A percentile compares a stretch with the other conserved stretches of the same genome.
Evolutionary conservation across 2,329 filamentous ascomycete species (phyloP).

Genomic region (Aspergillus aculeatus): DNA sequence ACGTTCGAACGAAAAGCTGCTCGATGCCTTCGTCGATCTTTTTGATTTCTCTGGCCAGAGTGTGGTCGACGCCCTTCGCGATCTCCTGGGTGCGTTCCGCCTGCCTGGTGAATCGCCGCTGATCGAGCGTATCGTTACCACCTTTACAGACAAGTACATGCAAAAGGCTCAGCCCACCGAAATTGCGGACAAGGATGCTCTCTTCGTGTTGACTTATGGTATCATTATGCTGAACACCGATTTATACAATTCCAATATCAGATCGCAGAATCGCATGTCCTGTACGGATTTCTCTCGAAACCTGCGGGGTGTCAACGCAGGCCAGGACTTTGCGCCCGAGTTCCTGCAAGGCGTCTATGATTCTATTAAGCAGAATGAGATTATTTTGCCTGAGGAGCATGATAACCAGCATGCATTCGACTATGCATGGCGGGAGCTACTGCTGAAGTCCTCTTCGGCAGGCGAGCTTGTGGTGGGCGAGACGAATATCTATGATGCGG

Average conservation of each 20-base stretch:
- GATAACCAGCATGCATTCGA: constrained; percentile 96
- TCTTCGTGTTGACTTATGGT: constrained; percentile 89
- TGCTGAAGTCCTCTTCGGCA: constrained; percentile 77
- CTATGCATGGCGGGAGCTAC: constrained; percentile 92
- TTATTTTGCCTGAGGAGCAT: constrained; percentile 94
- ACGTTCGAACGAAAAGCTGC: constrained; percentile 77
- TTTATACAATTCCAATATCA: constrained; percentile 88
- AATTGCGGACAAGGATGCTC: constrained; percentile 80
- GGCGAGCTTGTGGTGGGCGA: constrained; percentile 75
- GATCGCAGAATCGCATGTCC: constrained; percentile 76
- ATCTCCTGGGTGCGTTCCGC: constrained; percentile 87
- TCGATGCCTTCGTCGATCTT: constrained; percentile 79
- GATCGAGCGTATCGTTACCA: constrained; percentile 87
- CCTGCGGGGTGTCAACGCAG: constrained; percentile 83
- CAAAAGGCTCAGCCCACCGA: constrained; percentile 66
- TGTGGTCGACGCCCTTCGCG: constrained; percentile 83
- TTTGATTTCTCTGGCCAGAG: constrained; percentile 86
- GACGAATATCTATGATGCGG: constrained; percentile 92
- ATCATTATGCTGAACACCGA: constrained; percentile 98
- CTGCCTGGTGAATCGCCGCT: constrained; percentile 88
- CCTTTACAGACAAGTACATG: constrained; percentile 84
- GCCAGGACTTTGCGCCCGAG: constrained; percentile 76
- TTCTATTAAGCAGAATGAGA: constrained; percentile 88
- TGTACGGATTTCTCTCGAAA: constrained; percentile 81
- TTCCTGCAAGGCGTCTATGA: constrained; percentile 86